Base-by-base conservation (phyloP, 2,329 filamentous ascomycete genomes). In the Colletotrichum kahawae region DNA sequence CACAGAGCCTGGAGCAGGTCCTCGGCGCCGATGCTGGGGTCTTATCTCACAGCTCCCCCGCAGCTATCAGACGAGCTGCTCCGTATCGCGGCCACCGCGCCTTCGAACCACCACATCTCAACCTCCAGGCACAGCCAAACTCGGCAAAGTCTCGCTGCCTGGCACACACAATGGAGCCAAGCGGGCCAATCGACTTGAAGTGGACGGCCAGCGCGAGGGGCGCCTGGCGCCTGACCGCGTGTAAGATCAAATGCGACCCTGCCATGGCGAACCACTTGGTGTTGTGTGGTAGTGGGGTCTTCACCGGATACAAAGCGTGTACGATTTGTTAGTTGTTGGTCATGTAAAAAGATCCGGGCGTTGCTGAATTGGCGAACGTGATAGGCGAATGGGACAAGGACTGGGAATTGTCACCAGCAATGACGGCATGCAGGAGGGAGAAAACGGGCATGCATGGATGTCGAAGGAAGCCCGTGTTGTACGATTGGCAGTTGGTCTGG, bases 61-160 rank as follows among this genome's bases (percentile, higher is more conserved):
- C 65, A 67, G 36, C n/a, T 69, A 34, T 48, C 70, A 5, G 73
- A 74, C 38, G 57, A 66, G 27, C 73, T 75, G 12, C 33, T 75
- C 10, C 59, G 6, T 5, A 54, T 64, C 18, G 70, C 70, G 43
- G 34, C 57, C 27, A 56, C 31, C 21, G 38, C 51, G 18, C 10
- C 68, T 8, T 48, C 68, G 7, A 57, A 16, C 48, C 31, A 56
- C 24, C 70, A 64, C 3, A 57, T 43, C 16, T 33, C 62, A 24
- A 29, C 68, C 21, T 36, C n/a, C 68, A 63, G 62, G 27, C 68
- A 62, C 2, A 8, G 27, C 34, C 54, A 62, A n/a, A 69, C 67
- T 13, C 54, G 67, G 43, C 38, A 33, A 29, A 27, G 21, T 2
- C 13, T 67, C 38, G 56, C 33, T 9, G 43, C 31, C 12, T 71